Evolutionary conservation across 257 asterid species (phyloP).

Genomic region (Nicotiana knightiana): DNA sequence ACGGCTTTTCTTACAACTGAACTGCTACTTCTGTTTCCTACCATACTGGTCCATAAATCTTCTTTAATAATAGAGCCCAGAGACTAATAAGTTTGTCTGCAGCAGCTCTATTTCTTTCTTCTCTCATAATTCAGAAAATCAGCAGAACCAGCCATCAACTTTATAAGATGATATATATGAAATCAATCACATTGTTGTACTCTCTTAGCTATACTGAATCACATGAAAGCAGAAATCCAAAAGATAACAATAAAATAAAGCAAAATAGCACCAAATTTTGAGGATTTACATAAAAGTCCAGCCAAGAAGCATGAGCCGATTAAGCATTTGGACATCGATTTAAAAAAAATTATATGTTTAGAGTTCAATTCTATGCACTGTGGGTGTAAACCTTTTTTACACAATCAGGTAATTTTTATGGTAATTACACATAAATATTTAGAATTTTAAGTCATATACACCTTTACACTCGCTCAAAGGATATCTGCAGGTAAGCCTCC

Average conservation of each 20-base stretch:
- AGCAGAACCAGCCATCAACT: neutral
- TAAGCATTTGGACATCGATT: neutral
- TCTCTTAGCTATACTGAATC: neutral
- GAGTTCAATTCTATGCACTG: no score
- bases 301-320: neutral
- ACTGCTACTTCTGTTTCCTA: neutral
- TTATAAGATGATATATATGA: neutral
- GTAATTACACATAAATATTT: no score
- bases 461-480: no score
- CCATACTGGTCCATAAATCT: neutral
- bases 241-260: neutral
- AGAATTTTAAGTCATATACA: no score
- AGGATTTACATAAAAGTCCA: neutral
- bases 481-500: no score
- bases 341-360: no score
- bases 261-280: neutral
- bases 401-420: no score
- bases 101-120: neutral
- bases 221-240: neutral
- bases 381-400: no score
- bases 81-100: neutral
- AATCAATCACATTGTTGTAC: neutral
- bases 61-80: neutral
- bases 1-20: neutral
- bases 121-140: neutral